Percentiles rank a stretch among this genome's conserved stretches.
Evolutionary conservation across 129 eudicot species (phyloP).

Genomic region (Erigeron canadensis): DNA sequence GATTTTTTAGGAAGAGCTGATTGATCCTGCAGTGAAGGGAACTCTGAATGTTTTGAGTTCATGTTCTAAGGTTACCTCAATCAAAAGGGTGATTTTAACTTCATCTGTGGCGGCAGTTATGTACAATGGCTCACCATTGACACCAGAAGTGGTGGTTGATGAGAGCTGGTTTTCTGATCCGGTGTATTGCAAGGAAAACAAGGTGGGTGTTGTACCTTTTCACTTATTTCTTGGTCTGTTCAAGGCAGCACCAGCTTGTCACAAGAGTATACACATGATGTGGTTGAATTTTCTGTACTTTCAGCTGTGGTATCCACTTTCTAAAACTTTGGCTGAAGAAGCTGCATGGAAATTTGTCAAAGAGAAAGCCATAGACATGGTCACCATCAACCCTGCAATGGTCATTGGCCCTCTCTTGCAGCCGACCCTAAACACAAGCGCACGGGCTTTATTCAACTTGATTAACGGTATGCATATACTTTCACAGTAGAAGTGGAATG

Average conservation of each 20-base stretch:
- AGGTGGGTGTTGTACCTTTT: conserved; percentile 38
- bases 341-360: conserved; percentile 76
- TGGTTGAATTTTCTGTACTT: not conserved
- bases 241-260: not conserved
- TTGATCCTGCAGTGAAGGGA: conserved; percentile 85
- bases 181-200: conserved; percentile 46
- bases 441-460: conserved; percentile 41
- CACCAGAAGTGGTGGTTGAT: conserved; percentile 65
- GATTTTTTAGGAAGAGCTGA: conserved; percentile 53
- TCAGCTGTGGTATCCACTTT: conserved; percentile 71
- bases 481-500: not conserved
- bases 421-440: conserved; percentile 69
- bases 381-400: conserved; percentile 61
- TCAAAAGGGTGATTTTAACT: conserved; percentile 71
- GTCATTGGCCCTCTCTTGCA: conserved; percentile 70
- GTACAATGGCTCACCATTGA: conserved; percentile 46
- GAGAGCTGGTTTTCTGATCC: conserved; percentile 68
- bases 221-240: not conserved
- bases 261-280: not conserved
- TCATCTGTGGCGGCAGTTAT: conserved; percentile 62
- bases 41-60: conserved; percentile 79
- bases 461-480: conserved; percentile 44
- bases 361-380: conserved; percentile 65
- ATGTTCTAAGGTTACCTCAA: conserved; percentile 47
- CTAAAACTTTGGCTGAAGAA: conserved; percentile 79